These are phyloP conservation scores for Acanthochlamys bracteata DNA, from an alignment of 106 monocot species.

Conservation along the genomic window DNA sequence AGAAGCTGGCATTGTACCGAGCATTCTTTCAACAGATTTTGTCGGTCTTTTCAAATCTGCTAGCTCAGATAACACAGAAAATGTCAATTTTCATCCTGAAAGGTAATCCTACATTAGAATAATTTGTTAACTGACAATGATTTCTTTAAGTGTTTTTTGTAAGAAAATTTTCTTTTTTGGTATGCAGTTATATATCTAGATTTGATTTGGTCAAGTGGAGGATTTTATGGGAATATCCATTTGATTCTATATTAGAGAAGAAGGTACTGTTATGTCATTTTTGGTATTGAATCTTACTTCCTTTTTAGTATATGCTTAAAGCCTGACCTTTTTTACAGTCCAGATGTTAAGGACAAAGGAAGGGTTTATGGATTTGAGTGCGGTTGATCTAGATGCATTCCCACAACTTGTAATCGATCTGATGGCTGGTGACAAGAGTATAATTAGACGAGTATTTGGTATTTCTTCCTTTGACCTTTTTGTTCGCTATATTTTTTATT, in stretches of 20 bases:
- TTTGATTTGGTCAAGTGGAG: slow-evolving; percentile 82
- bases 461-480: slow-evolving; percentile 3
- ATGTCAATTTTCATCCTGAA: slow-evolving; percentile 52
- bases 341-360: slow-evolving; percentile 75
- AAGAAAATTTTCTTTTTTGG: not conserved
- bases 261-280: slow-evolving; percentile 36
- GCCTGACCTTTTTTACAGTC: slow-evolving; percentile 80
- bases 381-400: slow-evolving; percentile 25
- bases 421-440: slow-evolving; percentile 62
- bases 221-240: slow-evolving; percentile 62
- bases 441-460: slow-evolving; percentile 76
- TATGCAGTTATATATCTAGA: slow-evolving; percentile 62
- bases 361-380: slow-evolving; percentile 52
- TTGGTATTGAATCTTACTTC: not conserved
- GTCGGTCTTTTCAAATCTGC: slow-evolving; percentile 12
- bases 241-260: slow-evolving; percentile 27
- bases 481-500: too few species aligned
- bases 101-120: slow-evolving; percentile 21
- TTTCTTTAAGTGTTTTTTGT: not conserved
- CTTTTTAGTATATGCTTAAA: slow-evolving; percentile 21
- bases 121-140: not conserved
- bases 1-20: slow-evolving; percentile 70
- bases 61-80: slow-evolving; percentile 7
- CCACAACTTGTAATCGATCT: slow-evolving; percentile 54
- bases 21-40: slow-evolving; percentile 40